Evolutionary conservation across 2,329 filamentous ascomycete species (phyloP).

Genomic region (Blastomyces parvus): DNA sequence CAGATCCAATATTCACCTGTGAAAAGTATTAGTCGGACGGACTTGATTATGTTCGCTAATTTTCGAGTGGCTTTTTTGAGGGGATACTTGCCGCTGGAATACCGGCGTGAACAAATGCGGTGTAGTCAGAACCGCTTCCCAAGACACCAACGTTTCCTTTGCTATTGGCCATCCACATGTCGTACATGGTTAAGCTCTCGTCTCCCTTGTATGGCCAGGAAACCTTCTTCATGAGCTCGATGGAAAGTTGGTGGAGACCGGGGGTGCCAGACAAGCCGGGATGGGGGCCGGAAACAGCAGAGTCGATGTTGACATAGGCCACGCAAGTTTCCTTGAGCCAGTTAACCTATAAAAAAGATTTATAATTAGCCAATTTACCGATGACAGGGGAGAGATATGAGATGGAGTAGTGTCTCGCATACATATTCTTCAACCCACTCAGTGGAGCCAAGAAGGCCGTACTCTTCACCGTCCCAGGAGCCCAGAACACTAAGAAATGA

Average conservation of each 20-base stretch:
- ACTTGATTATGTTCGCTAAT: neutral
- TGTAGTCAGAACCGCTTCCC: slow-evolving; percentile 41
- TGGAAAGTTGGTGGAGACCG: slow-evolving; percentile 31
- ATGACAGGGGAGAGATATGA: neutral
- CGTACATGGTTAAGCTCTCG: slow-evolving; percentile 36
- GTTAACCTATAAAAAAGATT: slow-evolving; percentile 22
- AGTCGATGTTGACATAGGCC: slow-evolving; percentile 45
- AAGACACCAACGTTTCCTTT: slow-evolving; percentile 34
- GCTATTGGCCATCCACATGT: slow-evolving; percentile 32
- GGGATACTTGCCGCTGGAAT: slow-evolving; percentile 22
- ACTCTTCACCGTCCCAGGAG: slow-evolving; percentile 33
- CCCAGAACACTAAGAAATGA: slow-evolving; percentile 19
- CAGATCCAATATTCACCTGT: slow-evolving; percentile 36
- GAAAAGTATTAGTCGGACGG: neutral
- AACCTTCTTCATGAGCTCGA: slow-evolving; percentile 33
- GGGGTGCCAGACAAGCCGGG: slow-evolving; percentile 33
- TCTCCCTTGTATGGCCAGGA: slow-evolving; percentile 31
- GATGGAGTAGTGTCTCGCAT: slow-evolving; percentile 3
- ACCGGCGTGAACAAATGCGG: slow-evolving; percentile 39
- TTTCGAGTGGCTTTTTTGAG: neutral
- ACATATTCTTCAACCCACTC: slow-evolving; percentile 44
- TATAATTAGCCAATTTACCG: slow-evolving; percentile 5
- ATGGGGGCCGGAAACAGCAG: slow-evolving; percentile 39
- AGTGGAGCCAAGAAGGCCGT: slow-evolving; percentile 33
- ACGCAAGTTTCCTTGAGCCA: slow-evolving; percentile 39